Base-by-base conservation (phyloP, 1,284 basidiomycete genomes). In the Cryptococcus amylolentus region DNA sequence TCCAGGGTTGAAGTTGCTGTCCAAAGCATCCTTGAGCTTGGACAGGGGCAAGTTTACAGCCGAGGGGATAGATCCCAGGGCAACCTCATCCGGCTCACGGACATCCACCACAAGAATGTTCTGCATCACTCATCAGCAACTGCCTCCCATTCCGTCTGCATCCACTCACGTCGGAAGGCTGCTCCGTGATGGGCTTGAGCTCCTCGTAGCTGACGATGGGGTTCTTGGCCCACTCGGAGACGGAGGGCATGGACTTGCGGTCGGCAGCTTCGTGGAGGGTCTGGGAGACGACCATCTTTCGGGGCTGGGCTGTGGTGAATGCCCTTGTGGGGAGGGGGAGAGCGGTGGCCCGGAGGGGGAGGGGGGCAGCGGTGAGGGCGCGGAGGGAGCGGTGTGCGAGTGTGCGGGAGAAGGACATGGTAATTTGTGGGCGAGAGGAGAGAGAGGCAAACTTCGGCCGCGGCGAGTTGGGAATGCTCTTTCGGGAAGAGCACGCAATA, bases 1-100 rank as follows among this genome's bases (percentile, higher is more conserved):
- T 16, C 81, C 81, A 2, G 82, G 77, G 49, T 81, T 76, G 55
- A 88, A 78, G 63, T 65, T 61, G 20, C 58, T 40, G 40, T 84
- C 80, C 49, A 98, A 77, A 6, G 91, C 86, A 46, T 82, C 83
- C 42, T 85, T 79, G 52, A 98, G 83, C 20, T 83, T 82, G 4
- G 89, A 89, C 23, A 98, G 84, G 6, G 96, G 95, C 13, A 99
- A 79, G 74, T 95, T 94, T 68, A 98, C 92, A 5, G 94, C 84
- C 12, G 91, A 93, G 4, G 96, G 96, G 68, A 99, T 97, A 71
- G 89, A 89, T 28, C 96, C 95, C 74, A 95, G 89, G 3, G 88
- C 83, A 38, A 94, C 90, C 77, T 98, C 96, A 64, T 91, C 86
- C 4, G 88, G 88, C 76, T 98, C 96, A 35, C 96, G 87, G 7